Evolutionary conservation across 768 basidiomycete species (phyloP).

Genomic region (Dioszegia aurantiaca): DNA sequence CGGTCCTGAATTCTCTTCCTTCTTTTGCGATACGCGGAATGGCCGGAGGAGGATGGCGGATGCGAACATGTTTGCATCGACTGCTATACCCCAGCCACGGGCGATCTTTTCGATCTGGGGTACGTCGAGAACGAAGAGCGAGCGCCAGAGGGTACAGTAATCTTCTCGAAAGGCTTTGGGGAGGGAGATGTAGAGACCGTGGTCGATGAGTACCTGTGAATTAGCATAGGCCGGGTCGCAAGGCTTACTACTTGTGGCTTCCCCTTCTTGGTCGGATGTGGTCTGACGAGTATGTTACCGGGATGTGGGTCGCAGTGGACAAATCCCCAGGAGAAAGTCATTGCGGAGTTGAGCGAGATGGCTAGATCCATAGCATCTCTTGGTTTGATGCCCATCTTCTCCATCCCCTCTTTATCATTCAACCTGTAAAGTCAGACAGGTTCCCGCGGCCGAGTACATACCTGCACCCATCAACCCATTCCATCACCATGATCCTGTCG

Average conservation of each 20-base stretch:
- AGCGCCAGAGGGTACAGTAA: conserved; percentile 72
- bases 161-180: conserved; percentile 66
- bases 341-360: conserved; percentile 81
- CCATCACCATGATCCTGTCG: conserved; percentile 62
- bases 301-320: conserved; percentile 65
- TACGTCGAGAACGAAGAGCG: conserved; percentile 52
- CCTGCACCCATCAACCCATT: conserved; percentile 51
- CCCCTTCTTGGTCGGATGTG: conserved; percentile 60
- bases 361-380: conserved; percentile 73
- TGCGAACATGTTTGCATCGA: conserved; percentile 53
- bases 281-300: conserved; percentile 62
- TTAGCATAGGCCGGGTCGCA: background rate
- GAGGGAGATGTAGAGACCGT: conserved; percentile 80
- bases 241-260: conserved; percentile 53
- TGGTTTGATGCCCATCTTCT: conserved; percentile 47
- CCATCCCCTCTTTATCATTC: conserved; percentile 52
- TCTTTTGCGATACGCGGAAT: conserved; percentile 41
- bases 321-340: conserved; percentile 88
- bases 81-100: conserved; percentile 51
- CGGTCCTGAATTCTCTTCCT: conserved; percentile 29
- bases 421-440: conserved; percentile 33
- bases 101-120: conserved; percentile 50
- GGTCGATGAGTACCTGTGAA: conserved; percentile 75
- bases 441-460: conserved; percentile 17
- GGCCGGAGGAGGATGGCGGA: conserved; percentile 53